Base-by-base conservation (phyloP, 495 filamentous ascomycete species). In the Podospora didyma region DNA sequence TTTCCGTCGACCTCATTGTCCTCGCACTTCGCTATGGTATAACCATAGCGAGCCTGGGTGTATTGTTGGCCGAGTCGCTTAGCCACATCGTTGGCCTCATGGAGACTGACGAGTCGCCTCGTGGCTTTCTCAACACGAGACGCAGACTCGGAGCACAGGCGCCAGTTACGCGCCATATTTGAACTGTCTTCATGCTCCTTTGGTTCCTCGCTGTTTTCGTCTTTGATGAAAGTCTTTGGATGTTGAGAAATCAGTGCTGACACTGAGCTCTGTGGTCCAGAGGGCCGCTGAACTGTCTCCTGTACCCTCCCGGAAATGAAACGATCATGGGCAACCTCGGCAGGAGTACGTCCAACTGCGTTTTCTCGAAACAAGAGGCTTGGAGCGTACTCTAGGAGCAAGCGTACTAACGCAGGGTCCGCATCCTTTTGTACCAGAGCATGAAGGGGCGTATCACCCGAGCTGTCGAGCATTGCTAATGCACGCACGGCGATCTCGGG, bases 1-100 rank as follows among this genome's bases (percentile, higher is more conserved):
- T 31, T 31, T 9, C 4, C 26, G 26, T 31, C 26, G 26, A 9
- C 4, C 9, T 31, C 26, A 31, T 31, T 53, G 23, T 46, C 19
- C 48, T 55, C 53, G 9, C 42, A 48, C 23, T n/a, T 28, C 9
- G 41, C 35, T 48, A 59, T 20, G 26, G 20, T 17, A 51, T 64
- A 68, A 12, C 20, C 41, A 37, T 69, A 65, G 12, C 66, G 58
- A 19, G 10, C 39, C 28, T n/a, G 20, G 46, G 20, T 41, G 39
- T 70, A 58, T 55, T 65, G 62, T 56, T 74, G 60, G 23, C 79
- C 79, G 46, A 92, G 62, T 26, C 88, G 66, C 65, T 82, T 85
- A 2, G 86, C 82, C 7, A 90, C 86, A 61, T 89, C 85, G 57
- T 89, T 90, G 10, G 87, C 87, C 62, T 90, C 86, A 59, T 80